Percentiles rank a stretch among this genome's conserved stretches.
Conservation (phyloP, 2,329 filamentous ascomycete genomes). For the Paramyrothecium roridum region DNA sequence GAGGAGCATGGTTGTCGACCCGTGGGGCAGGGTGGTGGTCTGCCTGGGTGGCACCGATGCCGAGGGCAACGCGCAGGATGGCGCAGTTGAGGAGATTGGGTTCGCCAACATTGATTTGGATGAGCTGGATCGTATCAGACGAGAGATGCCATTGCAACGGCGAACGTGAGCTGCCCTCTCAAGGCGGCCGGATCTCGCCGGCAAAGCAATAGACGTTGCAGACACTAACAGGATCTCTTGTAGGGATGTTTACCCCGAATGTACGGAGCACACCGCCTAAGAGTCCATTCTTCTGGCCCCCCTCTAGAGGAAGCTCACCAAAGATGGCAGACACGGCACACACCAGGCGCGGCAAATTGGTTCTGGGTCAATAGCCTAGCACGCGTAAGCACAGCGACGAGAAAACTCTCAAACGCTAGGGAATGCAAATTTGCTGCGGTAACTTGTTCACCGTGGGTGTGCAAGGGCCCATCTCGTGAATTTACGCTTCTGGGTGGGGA, state of each 20-base stretch:
- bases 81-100: constrained; percentile 43
- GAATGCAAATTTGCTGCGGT: no score
- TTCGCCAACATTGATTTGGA: constrained; percentile 52
- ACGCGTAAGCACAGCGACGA: no score
- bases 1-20: constrained; percentile 79
- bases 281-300: no score
- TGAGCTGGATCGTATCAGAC: constrained; percentile 43
- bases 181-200: neutral
- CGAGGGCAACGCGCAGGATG: constrained; percentile 35
- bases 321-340: no score
- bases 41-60: constrained; percentile 57
- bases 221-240: neutral
- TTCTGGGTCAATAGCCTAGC: no score
- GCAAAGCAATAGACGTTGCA: no score
- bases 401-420: no score
- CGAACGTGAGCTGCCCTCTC: constrained; percentile 41
- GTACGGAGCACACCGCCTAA: neutral
- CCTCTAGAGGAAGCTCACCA: no score
- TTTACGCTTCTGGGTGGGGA: no score
- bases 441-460: no score
- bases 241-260: constrained; percentile 4
- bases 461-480: no score
- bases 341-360: no score
- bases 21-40: constrained; percentile 76
- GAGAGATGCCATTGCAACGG: constrained; percentile 49